Evolutionary conservation across 1,284 basidiomycete species (phyloP), one percentile per base, ranked within the genome.

Genomic region (Cryptococcus sp.): DNA sequence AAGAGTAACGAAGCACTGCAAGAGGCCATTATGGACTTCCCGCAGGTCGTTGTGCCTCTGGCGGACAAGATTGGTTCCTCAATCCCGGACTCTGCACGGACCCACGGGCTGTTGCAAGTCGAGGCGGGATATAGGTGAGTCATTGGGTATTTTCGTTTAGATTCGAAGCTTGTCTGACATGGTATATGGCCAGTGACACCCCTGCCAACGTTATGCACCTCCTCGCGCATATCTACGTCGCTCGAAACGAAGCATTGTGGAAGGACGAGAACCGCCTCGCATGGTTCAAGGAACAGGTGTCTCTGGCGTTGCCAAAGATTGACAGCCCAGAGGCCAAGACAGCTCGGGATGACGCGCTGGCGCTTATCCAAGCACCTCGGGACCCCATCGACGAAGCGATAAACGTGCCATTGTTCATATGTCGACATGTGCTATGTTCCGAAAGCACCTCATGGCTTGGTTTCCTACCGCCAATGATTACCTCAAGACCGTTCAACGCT

Each of bases 171-270:
- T 73, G 15, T 42, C 42, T 16, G 55, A 72, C 59, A 44, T 64
- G 56, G 47, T 61, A 64, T 25, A 59, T 61, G n/a, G 59, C 50
- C 19, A 69, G 73, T 20, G 72, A 83, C 10, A 78, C 82, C 38
- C 80, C 84, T 1, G 76, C 65, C 1, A 79, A 73, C 20, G 65
- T 73, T 20, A 61, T 82, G 3, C 81, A 83, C 62, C 84, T 94
- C 13, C 83, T 95, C 11, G 88, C 90, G 0, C 89, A 92, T 71
- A 84, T 95, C 38, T 96, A 96, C 74, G 89, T 84, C 1, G 85
- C 88, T 48, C 87, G 90, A 7, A 88, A 89, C 0, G 81, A 80
- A 16, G 77, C 86, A 0, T 75, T 94, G 7, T 96, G 92, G 92
- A 95, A 93, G 79, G 84, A 87, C 11, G 78, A 87, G 0, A 70